Evolutionary conservation across 345 rosid genomes (phyloP).

Genomic region (Cardamine occulta): DNA sequence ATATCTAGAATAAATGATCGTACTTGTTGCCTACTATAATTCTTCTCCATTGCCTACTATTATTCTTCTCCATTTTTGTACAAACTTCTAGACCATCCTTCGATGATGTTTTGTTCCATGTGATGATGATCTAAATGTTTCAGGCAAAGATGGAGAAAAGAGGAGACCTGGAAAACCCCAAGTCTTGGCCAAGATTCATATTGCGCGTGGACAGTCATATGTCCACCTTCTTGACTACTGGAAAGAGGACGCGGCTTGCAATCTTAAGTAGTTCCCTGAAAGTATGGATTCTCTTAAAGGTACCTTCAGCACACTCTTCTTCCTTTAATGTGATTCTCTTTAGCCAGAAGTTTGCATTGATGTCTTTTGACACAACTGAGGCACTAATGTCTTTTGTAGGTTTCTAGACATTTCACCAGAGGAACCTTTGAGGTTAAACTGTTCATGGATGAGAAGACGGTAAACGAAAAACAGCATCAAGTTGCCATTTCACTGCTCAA

Average conservation of each 20-base stretch:
- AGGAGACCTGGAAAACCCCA: conserved; percentile 71
- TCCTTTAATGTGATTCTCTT: neutral
- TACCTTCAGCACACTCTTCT: conserved; percentile 37
- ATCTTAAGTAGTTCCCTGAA: conserved; percentile 87
- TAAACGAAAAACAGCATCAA: conserved; percentile 56
- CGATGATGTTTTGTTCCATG: neutral
- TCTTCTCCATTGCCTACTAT: neutral
- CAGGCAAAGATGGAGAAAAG: conserved; percentile 69
- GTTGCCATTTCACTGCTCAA: conserved; percentile 64
- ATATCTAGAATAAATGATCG: neutral
- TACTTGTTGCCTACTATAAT: neutral
- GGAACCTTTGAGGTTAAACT: conserved; percentile 87
- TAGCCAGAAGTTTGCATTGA: conserved; percentile 1
- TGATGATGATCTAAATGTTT: conserved; percentile 21
- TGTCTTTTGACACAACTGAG: neutral
- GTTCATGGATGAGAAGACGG: conserved; percentile 61
- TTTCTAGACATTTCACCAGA: conserved; percentile 80
- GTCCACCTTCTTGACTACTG: conserved; percentile 82
- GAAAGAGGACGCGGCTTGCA: conserved; percentile 83
- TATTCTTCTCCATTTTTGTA: neutral
- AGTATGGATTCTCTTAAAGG: conserved; percentile 96
- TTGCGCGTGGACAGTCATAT: conserved; percentile 85
- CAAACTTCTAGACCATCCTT: conserved; percentile 2
- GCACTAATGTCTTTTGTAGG: conserved; percentile 49
- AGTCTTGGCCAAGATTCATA: conserved; percentile 86